Percentiles rank a stretch among this genome's conserved stretches.
These are phyloP conservation scores for Geosiphon pyriformis DNA, from an alignment of 192 early-diverging fungal species.

Conservation along the genomic window DNA sequence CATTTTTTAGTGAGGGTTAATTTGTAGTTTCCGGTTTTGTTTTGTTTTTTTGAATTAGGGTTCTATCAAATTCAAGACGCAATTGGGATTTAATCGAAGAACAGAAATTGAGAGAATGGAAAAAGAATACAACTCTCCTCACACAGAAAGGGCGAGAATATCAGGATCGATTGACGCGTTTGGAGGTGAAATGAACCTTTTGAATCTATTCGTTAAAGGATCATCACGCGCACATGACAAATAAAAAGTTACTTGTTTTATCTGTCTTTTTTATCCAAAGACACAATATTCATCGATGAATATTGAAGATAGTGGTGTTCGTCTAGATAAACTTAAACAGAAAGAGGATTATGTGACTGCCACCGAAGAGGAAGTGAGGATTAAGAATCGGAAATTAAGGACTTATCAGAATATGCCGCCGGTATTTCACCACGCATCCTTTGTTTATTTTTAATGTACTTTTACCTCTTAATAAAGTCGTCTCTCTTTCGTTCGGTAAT, in stretches of 20 bases:
- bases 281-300: slow-evolving; percentile 1
- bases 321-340: slow-evolving; percentile 9
- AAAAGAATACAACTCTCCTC: not conserved
- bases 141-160: slow-evolving; percentile 5
- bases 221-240: not conserved
- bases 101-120: slow-evolving; percentile 9
- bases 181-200: not conserved
- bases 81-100: slow-evolving; percentile 11
- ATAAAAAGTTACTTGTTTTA: not conserved
- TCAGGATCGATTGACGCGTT: not conserved
- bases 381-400: not conserved
- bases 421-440: not conserved
- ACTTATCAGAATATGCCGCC: slow-evolving; percentile 16
- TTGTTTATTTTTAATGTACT: not conserved
- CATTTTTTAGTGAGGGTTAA: not conserved
- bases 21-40: not conserved
- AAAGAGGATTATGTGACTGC: not conserved
- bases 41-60: not conserved
- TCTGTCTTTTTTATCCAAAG: not conserved
- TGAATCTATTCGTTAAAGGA: not conserved
- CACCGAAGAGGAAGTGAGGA: not conserved
- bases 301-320: slow-evolving; percentile 12
- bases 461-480: too few relatives aligned
- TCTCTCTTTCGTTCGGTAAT: too few relatives aligned
- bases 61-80: not conserved